Percentiles rank a stretch among this genome's conserved stretches.
Conservation (phyloP, 208 protist species). For the Trypanosoma theileri region DNA sequence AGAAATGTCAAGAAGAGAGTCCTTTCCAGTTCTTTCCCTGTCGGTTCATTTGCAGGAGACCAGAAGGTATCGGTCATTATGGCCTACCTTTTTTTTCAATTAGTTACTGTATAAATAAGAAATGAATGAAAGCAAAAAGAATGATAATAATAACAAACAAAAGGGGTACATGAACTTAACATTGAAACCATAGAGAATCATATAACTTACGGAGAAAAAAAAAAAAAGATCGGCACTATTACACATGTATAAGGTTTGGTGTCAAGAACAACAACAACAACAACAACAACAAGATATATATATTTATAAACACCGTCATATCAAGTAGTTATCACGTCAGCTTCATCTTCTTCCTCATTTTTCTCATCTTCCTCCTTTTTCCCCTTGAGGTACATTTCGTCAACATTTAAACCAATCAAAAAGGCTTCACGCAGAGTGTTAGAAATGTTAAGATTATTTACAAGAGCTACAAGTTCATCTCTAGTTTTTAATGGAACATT, state of each 20-base stretch:
- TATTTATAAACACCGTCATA: no score
- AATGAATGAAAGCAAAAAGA: neutral
- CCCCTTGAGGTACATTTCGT: neutral
- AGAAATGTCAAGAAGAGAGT: conserved; percentile 17
- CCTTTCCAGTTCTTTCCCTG: conserved; percentile 21
- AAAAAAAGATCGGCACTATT: neutral
- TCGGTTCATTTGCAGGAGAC: conserved; percentile 15
- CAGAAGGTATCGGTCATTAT: conserved; percentile 23
- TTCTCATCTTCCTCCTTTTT: neutral
- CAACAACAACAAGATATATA: no score
- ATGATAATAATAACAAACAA: neutral
- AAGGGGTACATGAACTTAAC: conserved; percentile 1
- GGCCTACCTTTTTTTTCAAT: no score
- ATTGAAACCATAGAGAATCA: neutral
- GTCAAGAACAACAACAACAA: no score
- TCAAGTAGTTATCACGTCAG: no score
- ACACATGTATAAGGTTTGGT: neutral
- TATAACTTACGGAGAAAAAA: neutral
- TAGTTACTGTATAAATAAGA: conserved; percentile 4
- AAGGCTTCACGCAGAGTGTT: conserved; percentile 35
- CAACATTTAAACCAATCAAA: conserved; percentile 39
- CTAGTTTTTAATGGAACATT: conserved; percentile 30
- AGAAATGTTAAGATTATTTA: conserved; percentile 35
- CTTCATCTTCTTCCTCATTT: neutral
- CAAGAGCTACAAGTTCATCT: conserved; percentile 35